phyloP scores from a whole-genome alignment of 148 eudicot species.

The Dianthus caryophyllus region DNA sequence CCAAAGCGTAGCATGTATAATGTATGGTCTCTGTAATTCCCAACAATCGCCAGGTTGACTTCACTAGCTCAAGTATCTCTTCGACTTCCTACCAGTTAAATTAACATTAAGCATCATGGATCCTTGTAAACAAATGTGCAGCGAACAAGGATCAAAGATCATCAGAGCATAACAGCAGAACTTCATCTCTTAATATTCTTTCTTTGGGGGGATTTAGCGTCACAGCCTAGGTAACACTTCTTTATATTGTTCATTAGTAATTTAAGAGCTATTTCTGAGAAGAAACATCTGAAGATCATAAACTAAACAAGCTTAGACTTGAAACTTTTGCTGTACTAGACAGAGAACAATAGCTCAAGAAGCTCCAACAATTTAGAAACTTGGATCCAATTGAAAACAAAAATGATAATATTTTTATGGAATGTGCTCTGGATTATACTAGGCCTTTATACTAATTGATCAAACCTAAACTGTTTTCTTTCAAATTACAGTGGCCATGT shows the following conservation, averaged over 20 bases:
- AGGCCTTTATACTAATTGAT: neutral
- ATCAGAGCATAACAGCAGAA: conserved; percentile 10
- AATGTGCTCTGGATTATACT: neutral
- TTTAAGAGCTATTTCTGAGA: neutral
- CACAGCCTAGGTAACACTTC: neutral
- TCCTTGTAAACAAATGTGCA: neutral
- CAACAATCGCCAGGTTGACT: conserved; percentile 92
- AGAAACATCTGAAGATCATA: conserved; percentile 4
- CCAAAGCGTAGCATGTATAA: conserved; percentile 88
- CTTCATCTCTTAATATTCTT: neutral
- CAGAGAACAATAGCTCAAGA: neutral
- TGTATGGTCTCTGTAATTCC: conserved; percentile 97
- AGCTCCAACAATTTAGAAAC: neutral
- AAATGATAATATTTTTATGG: neutral
- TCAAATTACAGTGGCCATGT: no score
- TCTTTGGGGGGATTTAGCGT: neutral
- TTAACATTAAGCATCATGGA: neutral
- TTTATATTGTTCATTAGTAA: neutral
- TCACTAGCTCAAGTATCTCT: conserved; percentile 92
- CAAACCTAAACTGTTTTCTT: neutral
- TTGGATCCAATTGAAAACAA: neutral
- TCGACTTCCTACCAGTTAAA: conserved; percentile 74
- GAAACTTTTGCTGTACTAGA: conserved; percentile 5
- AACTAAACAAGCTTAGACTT: neutral
- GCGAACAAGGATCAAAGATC: neutral